Conservation (phyloP, 208 protist species). For the Wallacemonas sp. region DNA sequence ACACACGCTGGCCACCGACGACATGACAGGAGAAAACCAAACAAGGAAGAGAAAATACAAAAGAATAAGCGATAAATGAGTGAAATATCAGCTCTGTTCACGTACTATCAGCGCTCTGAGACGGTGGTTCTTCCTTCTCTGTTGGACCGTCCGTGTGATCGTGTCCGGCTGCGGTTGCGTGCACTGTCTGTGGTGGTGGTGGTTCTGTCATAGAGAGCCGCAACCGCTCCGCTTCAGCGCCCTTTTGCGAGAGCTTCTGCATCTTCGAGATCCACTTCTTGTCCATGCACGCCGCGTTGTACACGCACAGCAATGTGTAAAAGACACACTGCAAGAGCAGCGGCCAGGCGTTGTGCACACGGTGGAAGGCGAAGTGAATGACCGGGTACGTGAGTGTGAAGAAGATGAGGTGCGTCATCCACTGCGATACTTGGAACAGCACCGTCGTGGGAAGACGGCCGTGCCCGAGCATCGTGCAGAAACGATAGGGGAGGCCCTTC, state of each 20-base stretch:
- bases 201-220: constrained; percentile 25
- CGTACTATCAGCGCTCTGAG: no score
- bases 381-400: constrained; percentile 42
- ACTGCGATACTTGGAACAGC: constrained; percentile 53
- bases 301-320: constrained; percentile 41
- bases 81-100: no score
- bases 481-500: constrained; percentile 44
- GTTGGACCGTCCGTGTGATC: not conserved
- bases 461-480: constrained; percentile 44
- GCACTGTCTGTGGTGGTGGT: not conserved
- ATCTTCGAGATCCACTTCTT: constrained; percentile 56
- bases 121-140: constrained; percentile 1
- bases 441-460: constrained; percentile 44
- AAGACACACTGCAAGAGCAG: constrained; percentile 31
- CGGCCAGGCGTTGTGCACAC: constrained; percentile 37
- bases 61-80: no score
- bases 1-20: not conserved
- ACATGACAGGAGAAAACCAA: not conserved
- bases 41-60: constrained; percentile 12
- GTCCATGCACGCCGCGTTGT: constrained; percentile 55
- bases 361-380: constrained; percentile 49
- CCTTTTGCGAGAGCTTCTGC: constrained; percentile 35
- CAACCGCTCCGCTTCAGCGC: constrained; percentile 29
- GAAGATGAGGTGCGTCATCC: constrained; percentile 43
- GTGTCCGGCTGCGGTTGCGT: not conserved